Evolutionary conservation across 2,329 filamentous ascomycete species (phyloP), one percentile per base, ranked within the genome.

Genomic region (Calonectria pteridis): DNA sequence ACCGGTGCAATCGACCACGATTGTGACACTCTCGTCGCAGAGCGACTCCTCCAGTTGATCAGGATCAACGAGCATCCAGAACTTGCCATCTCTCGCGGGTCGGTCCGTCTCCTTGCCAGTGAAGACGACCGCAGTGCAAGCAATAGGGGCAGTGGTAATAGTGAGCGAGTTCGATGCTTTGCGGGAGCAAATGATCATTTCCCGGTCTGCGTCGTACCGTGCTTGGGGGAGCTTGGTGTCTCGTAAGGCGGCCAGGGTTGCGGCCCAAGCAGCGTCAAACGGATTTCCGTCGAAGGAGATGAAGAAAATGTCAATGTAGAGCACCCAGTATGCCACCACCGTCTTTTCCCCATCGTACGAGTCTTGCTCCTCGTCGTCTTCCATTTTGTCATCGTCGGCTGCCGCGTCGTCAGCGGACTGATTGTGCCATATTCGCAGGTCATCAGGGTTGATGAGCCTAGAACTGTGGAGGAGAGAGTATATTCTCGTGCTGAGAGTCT

Each of bases 271-370:
- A 0, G 95, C 94, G 81, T 99, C 96, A 77, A 98, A 96, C 1
- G 95, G 91, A 80, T 97, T 98, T 7, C 96, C 96, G 76, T 98
- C 96, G 64, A 98, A 92, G 0, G 95, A 97, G 77, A 99, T 93
- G 85, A 98, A 97, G 81, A 98, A 91, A n/a, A 98, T 89, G 82
- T 98, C 96, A 77, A 99, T 94, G 84, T 98, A 98, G 26, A 99
- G 91, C 13, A 94, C 93, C 97, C 96, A 99, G 84, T 97, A 98
- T 0, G 94, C 97, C 82, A 94, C 96, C 14, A 96, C 84, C n/a
- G 82, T 82, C 9, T 82, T 83, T 14, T 85, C 83, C 55, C 83
- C 85, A 20, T 80, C 82, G 49, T 82, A 81, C 6, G 85, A 81
- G 4, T 75, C 77, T 20, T 69, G 67, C 29, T 77, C 78, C 10